A percentile compares a stretch with the other conserved stretches of the same genome.
phyloP scores from a whole-genome alignment of 2,329 filamentous ascomycete genomes.

The Leptographium galeiforme region DNA sequence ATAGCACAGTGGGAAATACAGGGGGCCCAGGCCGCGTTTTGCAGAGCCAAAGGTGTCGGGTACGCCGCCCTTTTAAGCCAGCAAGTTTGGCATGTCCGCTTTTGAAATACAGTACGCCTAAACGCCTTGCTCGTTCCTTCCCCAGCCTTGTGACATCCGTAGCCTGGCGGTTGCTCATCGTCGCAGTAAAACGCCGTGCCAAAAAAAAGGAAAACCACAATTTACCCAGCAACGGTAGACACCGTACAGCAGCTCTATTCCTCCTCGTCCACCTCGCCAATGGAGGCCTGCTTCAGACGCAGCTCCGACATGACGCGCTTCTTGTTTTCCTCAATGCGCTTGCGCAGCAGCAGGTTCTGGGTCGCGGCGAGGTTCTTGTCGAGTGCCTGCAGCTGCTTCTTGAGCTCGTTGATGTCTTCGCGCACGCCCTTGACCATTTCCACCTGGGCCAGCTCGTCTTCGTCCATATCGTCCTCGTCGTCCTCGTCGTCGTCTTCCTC shows the following conservation, averaged over 20 bases:
- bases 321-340: constrained; percentile 36
- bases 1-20: no score
- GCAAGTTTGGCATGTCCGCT: not conserved
- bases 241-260: not conserved
- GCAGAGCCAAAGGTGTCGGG: not conserved
- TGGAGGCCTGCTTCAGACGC: constrained; percentile 21
- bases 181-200: not conserved
- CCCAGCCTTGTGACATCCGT: not conserved
- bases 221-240: not conserved
- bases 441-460: constrained; percentile 34
- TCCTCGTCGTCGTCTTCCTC: constrained; percentile 39
- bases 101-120: not conserved
- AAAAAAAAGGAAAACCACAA: no score
- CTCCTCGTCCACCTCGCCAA: constrained; percentile 22
- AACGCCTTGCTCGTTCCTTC: not conserved
- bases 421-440: constrained; percentile 41
- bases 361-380: constrained; percentile 30
- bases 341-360: constrained; percentile 33
- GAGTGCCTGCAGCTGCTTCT: constrained; percentile 33
- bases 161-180: not conserved
- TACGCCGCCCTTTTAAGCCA: not conserved
- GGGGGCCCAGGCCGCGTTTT: no score
- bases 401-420: constrained; percentile 35
- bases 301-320: constrained; percentile 29
- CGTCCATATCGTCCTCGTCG: constrained; percentile 39